phyloP scores from a whole-genome alignment of 306 rosid genomes.

The Medicago arabica region DNA sequence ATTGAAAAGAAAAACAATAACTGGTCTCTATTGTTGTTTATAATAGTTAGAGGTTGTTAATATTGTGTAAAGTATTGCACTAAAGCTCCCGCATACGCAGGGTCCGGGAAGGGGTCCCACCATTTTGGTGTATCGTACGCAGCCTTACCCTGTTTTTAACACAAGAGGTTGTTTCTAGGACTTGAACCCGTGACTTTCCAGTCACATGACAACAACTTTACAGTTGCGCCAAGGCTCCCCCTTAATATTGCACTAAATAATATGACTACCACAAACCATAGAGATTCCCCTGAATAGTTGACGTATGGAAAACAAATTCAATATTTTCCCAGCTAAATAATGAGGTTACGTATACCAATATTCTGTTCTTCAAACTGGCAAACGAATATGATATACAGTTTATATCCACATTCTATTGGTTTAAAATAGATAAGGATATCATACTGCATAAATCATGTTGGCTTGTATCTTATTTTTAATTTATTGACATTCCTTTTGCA shows the following conservation, averaged over 20 bases:
- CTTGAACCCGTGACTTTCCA: too few species aligned
- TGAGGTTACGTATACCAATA: conserved; percentile 4
- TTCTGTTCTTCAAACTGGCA: neutral
- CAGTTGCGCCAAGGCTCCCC: too few species aligned
- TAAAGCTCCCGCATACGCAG: too few species aligned
- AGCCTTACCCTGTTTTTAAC: too few species aligned
- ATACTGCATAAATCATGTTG: conserved; percentile 5
- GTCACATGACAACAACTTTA: too few species aligned
- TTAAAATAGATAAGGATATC: conserved; percentile 11
- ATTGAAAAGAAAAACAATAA: neutral
- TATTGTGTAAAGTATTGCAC: too few species aligned
- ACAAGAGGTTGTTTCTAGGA: too few species aligned
- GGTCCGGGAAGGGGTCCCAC: too few species aligned
- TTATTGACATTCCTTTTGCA: conserved; percentile 1
- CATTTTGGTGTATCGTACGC: too few species aligned
- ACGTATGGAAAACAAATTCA: conserved; percentile 8
- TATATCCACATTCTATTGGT: conserved; percentile 7
- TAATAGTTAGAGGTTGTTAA: too few species aligned
- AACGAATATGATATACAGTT: conserved; percentile 19
- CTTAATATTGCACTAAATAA: conserved; percentile 5
- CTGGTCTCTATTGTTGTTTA: conserved; percentile 10
- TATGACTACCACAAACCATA: conserved; percentile 16
- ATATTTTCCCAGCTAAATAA: neutral
- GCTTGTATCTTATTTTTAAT: neutral
- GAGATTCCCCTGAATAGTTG: conserved; percentile 23